Conservation (phyloP, 306 rosid genomes). For the Carpinus viminea region DNA sequence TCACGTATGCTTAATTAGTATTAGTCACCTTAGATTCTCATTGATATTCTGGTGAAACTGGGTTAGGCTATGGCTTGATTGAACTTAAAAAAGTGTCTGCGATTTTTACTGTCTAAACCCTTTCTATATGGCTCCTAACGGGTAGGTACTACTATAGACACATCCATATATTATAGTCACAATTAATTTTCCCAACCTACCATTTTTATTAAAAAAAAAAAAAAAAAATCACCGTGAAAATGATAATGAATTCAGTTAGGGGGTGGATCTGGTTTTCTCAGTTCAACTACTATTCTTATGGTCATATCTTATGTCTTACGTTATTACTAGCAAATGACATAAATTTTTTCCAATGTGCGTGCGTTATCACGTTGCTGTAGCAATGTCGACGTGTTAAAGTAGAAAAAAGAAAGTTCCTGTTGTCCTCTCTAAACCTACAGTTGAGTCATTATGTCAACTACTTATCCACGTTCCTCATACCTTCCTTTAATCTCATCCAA, state of each 20-base stretch:
- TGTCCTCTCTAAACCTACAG: background rate
- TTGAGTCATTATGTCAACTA: background rate
- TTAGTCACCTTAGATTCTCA: too few species aligned
- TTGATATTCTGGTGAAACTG: too few species aligned
- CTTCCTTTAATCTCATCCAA: background rate
- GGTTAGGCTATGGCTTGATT: too few species aligned
- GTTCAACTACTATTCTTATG: background rate
- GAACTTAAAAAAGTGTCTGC: too few species aligned
- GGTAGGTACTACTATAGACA: too few species aligned
- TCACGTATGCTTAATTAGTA: too few species aligned
- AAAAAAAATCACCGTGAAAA: background rate
- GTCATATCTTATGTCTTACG: background rate
- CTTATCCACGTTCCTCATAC: background rate
- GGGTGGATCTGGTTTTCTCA: background rate
- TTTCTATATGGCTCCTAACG: too few species aligned
- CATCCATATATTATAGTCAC: too few species aligned
- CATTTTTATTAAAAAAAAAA: too few species aligned
- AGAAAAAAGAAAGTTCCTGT: too few species aligned
- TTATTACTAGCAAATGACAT: background rate
- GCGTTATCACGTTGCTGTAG: background rate
- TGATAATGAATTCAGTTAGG: background rate
- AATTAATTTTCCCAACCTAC: too few species aligned
- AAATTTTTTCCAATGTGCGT: background rate
- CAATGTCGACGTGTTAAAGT: background rate
- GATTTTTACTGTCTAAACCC: too few species aligned